Percentiles rank a stretch among this genome's conserved stretches.
Conservation (phyloP, 2,329 filamentous ascomycete genomes). For the Exophiala calicioides region DNA sequence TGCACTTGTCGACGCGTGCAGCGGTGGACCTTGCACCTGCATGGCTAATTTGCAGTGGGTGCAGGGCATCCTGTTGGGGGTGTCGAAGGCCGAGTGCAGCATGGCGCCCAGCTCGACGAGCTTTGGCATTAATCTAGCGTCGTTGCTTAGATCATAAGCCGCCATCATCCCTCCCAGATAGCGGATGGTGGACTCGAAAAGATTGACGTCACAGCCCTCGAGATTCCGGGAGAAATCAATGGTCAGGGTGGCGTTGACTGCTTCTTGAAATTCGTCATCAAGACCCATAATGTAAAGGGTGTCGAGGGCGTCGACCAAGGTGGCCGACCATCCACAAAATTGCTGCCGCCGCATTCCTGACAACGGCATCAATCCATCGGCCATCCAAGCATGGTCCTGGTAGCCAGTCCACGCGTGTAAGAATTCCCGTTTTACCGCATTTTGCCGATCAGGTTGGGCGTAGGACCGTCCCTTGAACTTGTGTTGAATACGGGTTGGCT, state of each 20-base stretch:
- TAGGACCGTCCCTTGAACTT: constrained; percentile 1
- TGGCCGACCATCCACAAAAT: constrained; percentile 52
- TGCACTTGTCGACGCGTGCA: constrained; percentile 6
- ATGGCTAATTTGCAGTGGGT: constrained; percentile 13
- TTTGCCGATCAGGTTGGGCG: constrained; percentile 7
- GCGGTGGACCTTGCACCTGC: constrained; percentile 2
- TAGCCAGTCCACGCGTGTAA: constrained; percentile 16
- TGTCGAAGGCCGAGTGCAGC: constrained; percentile 50
- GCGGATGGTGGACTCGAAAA: constrained; percentile 56
- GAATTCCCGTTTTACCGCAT: constrained; percentile 18
- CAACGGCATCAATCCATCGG: constrained; percentile 12
- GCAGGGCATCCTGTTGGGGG: constrained; percentile 33
- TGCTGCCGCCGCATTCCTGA: constrained; percentile 8
- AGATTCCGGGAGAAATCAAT: constrained; percentile 55
- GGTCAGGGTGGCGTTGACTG: constrained; percentile 52
- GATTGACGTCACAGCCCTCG: constrained; percentile 38
- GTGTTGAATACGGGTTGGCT: constrained; percentile 6
- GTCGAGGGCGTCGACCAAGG: constrained; percentile 62
- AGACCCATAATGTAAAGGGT: constrained; percentile 65
- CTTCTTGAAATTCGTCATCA: constrained; percentile 57
- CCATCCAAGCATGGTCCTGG: constrained; percentile 18
- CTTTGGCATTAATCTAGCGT: constrained; percentile 52
- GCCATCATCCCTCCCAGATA: constrained; percentile 56
- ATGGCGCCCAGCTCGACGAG: constrained; percentile 57
- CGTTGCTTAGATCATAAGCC: constrained; percentile 55